phyloP scores from a whole-genome alignment of 1,284 basidiomycete genomes.

The Thecaphora thlaspeos region DNA sequence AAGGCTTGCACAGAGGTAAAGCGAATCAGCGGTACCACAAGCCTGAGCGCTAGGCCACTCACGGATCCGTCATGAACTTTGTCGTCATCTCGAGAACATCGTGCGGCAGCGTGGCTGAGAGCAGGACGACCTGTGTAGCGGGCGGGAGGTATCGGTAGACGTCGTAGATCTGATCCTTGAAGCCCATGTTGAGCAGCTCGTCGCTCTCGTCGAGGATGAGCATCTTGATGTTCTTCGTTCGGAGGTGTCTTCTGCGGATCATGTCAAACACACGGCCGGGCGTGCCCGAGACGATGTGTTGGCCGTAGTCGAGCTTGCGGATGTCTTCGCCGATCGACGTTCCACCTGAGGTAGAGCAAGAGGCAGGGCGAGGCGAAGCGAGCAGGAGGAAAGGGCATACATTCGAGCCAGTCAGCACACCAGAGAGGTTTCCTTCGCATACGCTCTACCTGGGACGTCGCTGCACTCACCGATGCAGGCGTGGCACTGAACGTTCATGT shows the following conservation, averaged over 20 bases:
- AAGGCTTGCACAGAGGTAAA: too few relatives aligned
- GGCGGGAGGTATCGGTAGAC: constrained; percentile 98
- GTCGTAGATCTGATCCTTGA: constrained; percentile 99
- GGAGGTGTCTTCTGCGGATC: constrained; percentile 89
- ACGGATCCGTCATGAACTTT: constrained; percentile 98
- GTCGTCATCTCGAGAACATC: constrained; percentile 99
- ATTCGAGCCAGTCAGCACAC: too few relatives aligned
- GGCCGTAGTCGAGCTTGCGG: constrained; percentile 94
- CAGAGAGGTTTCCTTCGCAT: too few relatives aligned
- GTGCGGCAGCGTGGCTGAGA: constrained; percentile 92
- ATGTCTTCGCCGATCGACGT: constrained; percentile 98
- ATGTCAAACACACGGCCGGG: constrained; percentile 99
- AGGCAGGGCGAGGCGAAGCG: neutral
- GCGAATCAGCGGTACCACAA: too few relatives aligned
- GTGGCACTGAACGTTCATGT: constrained; percentile 99
- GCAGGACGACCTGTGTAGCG: constrained; percentile 93
- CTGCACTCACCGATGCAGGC: constrained; percentile 84
- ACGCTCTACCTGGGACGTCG: too few relatives aligned
- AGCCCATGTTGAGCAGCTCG: constrained; percentile 94
- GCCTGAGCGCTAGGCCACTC: too few relatives aligned
- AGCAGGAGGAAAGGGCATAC: too few relatives aligned
- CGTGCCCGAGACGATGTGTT: constrained; percentile 95
- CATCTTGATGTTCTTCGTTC: constrained; percentile 99
- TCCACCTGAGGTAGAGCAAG: constrained; percentile 60
- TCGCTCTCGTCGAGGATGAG: constrained; percentile 97